Evolutionary conservation across 2,329 filamentous ascomycete genomes (phyloP).

Genomic region (Cercospora sojina): DNA sequence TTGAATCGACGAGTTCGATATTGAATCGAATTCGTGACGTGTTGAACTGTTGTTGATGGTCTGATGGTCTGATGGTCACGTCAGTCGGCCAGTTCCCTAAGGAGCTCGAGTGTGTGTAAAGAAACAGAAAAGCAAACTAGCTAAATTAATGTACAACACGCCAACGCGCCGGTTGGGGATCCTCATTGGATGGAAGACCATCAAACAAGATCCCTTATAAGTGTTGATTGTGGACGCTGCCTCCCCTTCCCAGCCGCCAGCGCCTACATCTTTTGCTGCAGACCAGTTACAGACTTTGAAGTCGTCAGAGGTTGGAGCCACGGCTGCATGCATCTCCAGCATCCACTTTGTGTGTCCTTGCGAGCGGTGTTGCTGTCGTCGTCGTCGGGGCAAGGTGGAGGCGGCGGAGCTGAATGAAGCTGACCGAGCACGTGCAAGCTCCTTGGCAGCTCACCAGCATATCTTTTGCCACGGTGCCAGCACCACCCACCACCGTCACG

Average conservation of each 20-base stretch:
- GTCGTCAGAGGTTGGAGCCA: slow-evolving; percentile 8
- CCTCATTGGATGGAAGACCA: neutral
- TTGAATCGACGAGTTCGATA: neutral
- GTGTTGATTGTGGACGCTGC: neutral
- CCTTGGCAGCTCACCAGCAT: neutral
- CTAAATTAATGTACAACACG: neutral
- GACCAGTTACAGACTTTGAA: neutral
- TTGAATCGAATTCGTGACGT: neutral
- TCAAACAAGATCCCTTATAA: neutral
- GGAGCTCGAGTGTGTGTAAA: neutral
- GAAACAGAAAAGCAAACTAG: neutral
- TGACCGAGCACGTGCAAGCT: neutral
- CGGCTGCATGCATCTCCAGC: slow-evolving; percentile 9
- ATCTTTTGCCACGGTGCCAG: neutral
- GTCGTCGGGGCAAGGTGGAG: slow-evolving; percentile 2
- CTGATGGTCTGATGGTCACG: neutral
- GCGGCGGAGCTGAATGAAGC: neutral
- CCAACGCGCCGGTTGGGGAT: neutral
- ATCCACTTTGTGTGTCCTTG: slow-evolving; percentile 7
- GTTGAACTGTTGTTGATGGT: neutral
- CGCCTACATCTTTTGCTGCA: slow-evolving; percentile 13
- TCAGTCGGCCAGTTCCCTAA: neutral
- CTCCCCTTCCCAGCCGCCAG: neutral
- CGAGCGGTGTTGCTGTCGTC: neutral
- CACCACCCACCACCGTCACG: neutral